Conservation (phyloP, 352 stramenopile species). For the Pseudoperonospora humuli region DNA sequence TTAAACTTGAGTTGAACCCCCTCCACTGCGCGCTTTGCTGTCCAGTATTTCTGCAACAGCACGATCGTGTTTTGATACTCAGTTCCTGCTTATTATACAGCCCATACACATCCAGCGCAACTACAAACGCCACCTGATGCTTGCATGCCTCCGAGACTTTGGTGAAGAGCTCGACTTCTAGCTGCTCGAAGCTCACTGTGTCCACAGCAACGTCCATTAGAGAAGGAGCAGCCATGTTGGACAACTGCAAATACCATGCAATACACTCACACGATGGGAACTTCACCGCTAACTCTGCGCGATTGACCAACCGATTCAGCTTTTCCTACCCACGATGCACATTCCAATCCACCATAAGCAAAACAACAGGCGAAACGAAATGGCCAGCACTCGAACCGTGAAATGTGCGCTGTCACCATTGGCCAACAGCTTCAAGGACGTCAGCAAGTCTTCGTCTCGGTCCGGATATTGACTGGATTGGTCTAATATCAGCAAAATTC, state of each 20-base stretch:
- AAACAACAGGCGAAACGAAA: background rate
- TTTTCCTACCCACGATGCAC: constrained; percentile 47
- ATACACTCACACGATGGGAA: constrained; percentile 42
- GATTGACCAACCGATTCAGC: constrained; percentile 74
- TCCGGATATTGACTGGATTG: constrained; percentile 80
- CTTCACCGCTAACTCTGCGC: constrained; percentile 75
- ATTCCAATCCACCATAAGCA: background rate
- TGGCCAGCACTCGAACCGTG: constrained; percentile 30
- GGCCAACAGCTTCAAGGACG: constrained; percentile 56
- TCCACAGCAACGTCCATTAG: background rate
- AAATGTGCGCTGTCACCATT: constrained; percentile 69
- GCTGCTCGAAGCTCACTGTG: constrained; percentile 76
- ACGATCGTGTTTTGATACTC: background rate
- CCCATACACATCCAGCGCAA: background rate
- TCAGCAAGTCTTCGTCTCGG: constrained; percentile 70
- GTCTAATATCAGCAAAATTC: constrained; percentile 25
- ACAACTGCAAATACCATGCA: background rate
- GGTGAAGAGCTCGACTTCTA: constrained; percentile 70
- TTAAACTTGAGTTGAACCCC: constrained; percentile 75
- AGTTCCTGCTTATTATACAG: background rate
- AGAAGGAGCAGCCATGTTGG: background rate
- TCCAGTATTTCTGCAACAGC: constrained; percentile 53
- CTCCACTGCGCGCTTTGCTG: constrained; percentile 58
- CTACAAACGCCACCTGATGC: constrained; percentile 35
- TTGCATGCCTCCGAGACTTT: constrained; percentile 59